Base-by-base conservation (phyloP, 306 rosid species). In the Quercus wislizeni region DNA sequence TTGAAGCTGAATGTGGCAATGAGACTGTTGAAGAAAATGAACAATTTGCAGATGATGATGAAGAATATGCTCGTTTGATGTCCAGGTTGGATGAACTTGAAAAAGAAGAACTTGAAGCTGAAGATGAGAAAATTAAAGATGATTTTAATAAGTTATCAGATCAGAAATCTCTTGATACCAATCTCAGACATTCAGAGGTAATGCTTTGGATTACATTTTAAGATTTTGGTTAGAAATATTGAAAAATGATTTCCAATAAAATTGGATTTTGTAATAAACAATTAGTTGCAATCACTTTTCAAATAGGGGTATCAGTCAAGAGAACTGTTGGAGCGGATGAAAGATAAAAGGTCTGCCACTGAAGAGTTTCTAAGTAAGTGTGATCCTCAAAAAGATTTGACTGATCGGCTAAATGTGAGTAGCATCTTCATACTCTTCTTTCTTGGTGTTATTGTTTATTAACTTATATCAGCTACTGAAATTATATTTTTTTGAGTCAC, bases 71-170 rank as follows among this genome's bases (percentile, higher is more conserved):
- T 79, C 83, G 73, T 14, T 77, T 94, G 14, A 67, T 84, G 83
- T 27, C 95, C 65, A 84, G 78, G 84, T 35, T 90, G 86, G 97
- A 90, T 73, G 92, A 89, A 76, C 95, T 94, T 35, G 99, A 92
- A 88, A 83, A 78, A 74, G 91, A 94, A 85, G 97, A 91, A 81
- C 91, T 84, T 85, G 95, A 87, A 78, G 95, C 93, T 30, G 89
- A 88, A 83, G 88, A 82, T 19, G 88, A 85, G 78, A 74, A 84
- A 80, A 68, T 72, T 71, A 73, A 84, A 54, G 82, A 58, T 74
- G 80, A 76, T 80, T n/a, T 80, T 79, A 83, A 82, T 70, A 79
- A 68, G 74, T 77, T 78, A 41, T 43, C 82, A 9, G 80, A 78
- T 78, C 87, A 87, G 71, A 76, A 74, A 63, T 85, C 87, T 77